phyloP scores from a whole-genome alignment of 108 stramenopile species.

The Skeletonema menzelii region DNA sequence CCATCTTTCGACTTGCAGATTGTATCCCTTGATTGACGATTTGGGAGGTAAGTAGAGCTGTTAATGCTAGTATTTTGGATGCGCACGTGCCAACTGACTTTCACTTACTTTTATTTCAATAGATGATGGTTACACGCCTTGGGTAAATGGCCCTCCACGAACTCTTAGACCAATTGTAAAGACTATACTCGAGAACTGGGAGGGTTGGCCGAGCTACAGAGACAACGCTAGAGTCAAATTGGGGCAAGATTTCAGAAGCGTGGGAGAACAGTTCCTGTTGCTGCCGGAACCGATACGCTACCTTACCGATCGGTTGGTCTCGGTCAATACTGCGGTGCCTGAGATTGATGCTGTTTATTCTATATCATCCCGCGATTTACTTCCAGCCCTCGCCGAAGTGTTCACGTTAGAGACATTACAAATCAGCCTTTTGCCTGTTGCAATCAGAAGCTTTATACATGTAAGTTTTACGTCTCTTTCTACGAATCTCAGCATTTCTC shows the following conservation, averaged over 20 bases:
- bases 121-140: conserved; percentile 72
- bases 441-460: conserved; percentile 82
- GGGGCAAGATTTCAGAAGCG: conserved; percentile 54
- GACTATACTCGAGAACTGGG: conserved; percentile 70
- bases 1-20: not conserved
- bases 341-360: conserved; percentile 56
- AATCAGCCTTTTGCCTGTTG: conserved; percentile 79
- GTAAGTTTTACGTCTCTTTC: too few species aligned
- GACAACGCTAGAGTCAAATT: conserved; percentile 51
- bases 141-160: conserved; percentile 70
- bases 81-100: too few species aligned
- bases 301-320: conserved; percentile 72
- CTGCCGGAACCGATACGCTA: conserved; percentile 76
- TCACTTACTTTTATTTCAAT: too few species aligned
- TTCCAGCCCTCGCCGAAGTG: conserved; percentile 59
- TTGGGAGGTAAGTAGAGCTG: too few species aligned
- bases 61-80: too few species aligned
- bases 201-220: conserved; percentile 80
- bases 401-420: conserved; percentile 77
- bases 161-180: conserved; percentile 71
- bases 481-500: too few species aligned
- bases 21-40: conserved; percentile 88
- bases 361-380: conserved; percentile 60
- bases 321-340: conserved; percentile 72
- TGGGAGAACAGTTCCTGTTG: conserved; percentile 70